Evolutionary conservation across 2,329 filamentous ascomycete species (phyloP).

Genomic region (Zymoseptoria crescenta): DNA sequence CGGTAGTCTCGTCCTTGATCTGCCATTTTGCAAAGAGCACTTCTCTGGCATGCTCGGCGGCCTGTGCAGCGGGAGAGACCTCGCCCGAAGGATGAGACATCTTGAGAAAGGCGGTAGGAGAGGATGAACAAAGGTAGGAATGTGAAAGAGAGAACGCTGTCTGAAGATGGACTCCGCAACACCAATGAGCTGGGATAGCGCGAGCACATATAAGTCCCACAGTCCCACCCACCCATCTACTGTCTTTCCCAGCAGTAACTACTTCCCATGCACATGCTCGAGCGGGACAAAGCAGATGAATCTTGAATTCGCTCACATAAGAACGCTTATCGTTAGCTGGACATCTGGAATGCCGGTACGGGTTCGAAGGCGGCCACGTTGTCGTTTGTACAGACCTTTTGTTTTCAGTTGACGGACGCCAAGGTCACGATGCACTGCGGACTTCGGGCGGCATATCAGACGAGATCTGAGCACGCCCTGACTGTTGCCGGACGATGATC

Average conservation of each 20-base stretch:
- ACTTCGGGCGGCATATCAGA: neutral
- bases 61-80: conserved; percentile 2
- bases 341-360: neutral
- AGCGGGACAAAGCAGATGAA: neutral
- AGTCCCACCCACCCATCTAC: neutral
- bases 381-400: neutral
- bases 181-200: neutral
- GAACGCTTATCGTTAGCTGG: neutral
- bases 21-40: conserved; percentile 12
- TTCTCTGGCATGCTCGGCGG: conserved; percentile 5
- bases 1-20: conserved; percentile 11
- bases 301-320: neutral
- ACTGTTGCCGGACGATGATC: neutral
- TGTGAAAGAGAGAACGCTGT: neutral
- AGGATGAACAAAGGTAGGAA: neutral
- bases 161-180: neutral
- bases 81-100: conserved; percentile 9
- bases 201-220: neutral
- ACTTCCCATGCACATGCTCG: neutral
- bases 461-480: neutral
- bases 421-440: neutral
- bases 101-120: neutral
- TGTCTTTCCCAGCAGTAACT: neutral
- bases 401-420: neutral
- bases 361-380: neutral